Evolutionary conservation across 176 grass and related monocot species (phyloP).

Genomic region (Calamus simplicifolius): DNA sequence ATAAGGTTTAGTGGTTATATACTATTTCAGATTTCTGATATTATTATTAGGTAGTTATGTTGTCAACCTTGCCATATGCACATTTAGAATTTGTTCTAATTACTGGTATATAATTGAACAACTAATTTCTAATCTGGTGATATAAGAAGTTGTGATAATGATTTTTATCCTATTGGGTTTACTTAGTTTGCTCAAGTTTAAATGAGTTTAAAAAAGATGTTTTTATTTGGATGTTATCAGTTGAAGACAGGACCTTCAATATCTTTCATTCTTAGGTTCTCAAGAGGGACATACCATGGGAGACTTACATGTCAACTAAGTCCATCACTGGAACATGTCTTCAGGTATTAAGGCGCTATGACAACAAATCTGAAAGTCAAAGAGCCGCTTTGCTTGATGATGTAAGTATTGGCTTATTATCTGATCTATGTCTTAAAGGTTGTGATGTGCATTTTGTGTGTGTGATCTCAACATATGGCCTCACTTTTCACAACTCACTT

Average conservation of each 20-base stretch:
- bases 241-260: neutral
- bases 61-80: too few species aligned
- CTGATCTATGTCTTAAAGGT: neutral
- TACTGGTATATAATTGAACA: too few species aligned
- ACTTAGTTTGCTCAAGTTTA: neutral
- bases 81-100: too few species aligned
- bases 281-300: slow-evolving; percentile 97
- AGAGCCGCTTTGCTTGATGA: slow-evolving; percentile 78
- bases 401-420: slow-evolving; percentile 24
- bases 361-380: slow-evolving; percentile 69
- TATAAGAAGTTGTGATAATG: too few species aligned
- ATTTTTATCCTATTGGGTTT: too few species aligned
- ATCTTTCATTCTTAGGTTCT: slow-evolving; percentile 58
- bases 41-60: too few species aligned
- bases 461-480: too few species aligned
- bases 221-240: neutral
- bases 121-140: too few species aligned
- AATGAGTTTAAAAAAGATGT: neutral
- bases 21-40: too few species aligned
- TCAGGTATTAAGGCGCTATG: slow-evolving; percentile 73
- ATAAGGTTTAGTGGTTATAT: too few species aligned
- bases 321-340: slow-evolving; percentile 77
- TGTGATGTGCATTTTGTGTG: too few species aligned
- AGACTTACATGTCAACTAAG: slow-evolving; percentile 89
- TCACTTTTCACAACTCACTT: too few species aligned